phyloP scores from a whole-genome alignment of 352 stramenopile genomes.

The Peronospora belbahrii region DNA sequence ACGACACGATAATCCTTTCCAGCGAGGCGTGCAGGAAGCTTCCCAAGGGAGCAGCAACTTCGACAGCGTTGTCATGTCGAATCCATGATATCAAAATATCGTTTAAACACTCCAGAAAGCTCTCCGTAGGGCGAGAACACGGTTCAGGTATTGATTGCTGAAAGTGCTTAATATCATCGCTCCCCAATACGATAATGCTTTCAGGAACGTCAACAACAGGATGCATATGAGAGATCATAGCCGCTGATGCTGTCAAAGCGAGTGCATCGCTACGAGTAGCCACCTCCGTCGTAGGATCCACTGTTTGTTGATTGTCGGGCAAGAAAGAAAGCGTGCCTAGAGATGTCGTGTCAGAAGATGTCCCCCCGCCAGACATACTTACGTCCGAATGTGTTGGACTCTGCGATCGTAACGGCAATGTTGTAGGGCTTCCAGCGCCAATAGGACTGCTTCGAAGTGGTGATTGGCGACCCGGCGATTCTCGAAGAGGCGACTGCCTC shows the following conservation, averaged over 20 bases:
- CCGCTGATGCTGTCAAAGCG: conserved; percentile 7
- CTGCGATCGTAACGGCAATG: conserved; percentile 47
- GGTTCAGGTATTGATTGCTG: conserved; percentile 63
- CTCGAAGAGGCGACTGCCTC: conserved; percentile 35
- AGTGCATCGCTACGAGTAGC: conserved; percentile 14
- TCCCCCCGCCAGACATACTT: conserved; percentile 34
- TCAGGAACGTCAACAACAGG: conserved; percentile 34
- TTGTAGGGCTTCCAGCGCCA: conserved; percentile 37
- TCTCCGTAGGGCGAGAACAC: conserved; percentile 50
- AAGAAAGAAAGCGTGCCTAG: conserved; percentile 76
- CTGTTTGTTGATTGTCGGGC: conserved; percentile 47
- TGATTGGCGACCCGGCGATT: conserved; percentile 32
- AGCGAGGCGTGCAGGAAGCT: conserved; percentile 57
- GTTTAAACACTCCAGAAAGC: conserved; percentile 73
- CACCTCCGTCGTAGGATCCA: conserved; percentile 28
- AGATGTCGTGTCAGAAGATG: conserved; percentile 56
- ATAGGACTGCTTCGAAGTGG: conserved; percentile 45
- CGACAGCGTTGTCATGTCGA: conserved; percentile 61
- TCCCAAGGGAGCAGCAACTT: conserved; percentile 50
- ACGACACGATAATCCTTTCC: conserved; percentile 72
- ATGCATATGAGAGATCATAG: conserved; percentile 18
- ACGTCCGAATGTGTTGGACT: conserved; percentile 68
- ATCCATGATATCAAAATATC: conserved; percentile 82
- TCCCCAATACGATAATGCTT: conserved; percentile 47
- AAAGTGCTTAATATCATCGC: conserved; percentile 75